Evolutionary conservation across 2,329 filamentous ascomycete genomes (phyloP).

Genomic region (Fusarium mexicanum): DNA sequence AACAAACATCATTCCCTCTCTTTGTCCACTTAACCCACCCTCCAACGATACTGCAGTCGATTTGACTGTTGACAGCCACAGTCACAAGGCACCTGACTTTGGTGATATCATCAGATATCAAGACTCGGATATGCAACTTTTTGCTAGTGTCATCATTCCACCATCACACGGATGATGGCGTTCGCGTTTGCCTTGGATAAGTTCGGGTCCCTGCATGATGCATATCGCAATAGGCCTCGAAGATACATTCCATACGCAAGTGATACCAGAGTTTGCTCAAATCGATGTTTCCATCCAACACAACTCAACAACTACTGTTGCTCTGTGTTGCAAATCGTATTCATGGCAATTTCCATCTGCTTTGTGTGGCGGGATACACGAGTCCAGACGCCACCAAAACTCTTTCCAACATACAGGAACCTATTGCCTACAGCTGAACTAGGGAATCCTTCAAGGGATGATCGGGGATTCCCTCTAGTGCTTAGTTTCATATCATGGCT

Average conservation of each 20-base stretch:
- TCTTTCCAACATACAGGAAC: background rate
- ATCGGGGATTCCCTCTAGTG: background rate
- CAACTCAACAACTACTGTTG: background rate
- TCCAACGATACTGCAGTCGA: background rate
- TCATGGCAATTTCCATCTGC: background rate
- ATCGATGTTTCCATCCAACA: background rate
- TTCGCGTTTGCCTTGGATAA: background rate
- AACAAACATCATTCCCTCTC: background rate
- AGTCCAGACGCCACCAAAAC: background rate
- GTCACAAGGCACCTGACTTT: background rate
- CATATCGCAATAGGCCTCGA: background rate
- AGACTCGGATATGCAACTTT: background rate
- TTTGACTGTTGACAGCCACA: background rate
- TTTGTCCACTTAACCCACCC: background rate
- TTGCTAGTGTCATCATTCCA: background rate
- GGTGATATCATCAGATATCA: background rate
- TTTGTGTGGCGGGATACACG: background rate
- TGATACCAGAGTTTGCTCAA: background rate
- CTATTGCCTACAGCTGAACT: background rate
- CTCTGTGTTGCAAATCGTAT: background rate
- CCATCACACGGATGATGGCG: background rate
- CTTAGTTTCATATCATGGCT: background rate
- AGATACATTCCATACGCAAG: background rate
- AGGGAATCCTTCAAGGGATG: background rate
- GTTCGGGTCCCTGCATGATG: slow-evolving; percentile 15